Conservation (phyloP, 2,329 filamentous ascomycete genomes). For the Aspergillus sp. region DNA sequence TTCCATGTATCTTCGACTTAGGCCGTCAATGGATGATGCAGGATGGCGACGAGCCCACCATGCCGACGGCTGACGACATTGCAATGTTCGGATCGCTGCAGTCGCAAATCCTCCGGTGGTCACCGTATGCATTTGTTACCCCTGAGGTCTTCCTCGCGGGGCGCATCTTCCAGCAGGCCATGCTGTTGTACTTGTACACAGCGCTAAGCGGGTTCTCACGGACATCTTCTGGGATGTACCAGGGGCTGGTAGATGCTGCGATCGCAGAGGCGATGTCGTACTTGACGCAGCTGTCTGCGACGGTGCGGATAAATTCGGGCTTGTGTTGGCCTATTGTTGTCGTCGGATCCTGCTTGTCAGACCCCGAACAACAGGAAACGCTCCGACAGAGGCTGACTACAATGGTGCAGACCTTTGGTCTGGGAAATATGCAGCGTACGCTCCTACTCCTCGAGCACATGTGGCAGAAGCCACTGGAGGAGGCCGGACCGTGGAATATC, state of each 20-base stretch:
- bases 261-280: constrained; percentile 27
- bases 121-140: constrained; percentile 33
- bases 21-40: constrained; percentile 33
- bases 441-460: constrained; percentile 42
- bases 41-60: constrained; percentile 17
- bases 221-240: constrained; percentile 24
- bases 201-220: constrained; percentile 23
- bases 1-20: constrained; percentile 30
- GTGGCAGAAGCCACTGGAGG: constrained; percentile 36
- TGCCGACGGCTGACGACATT: constrained; percentile 41
- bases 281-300: constrained; percentile 21
- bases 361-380: constrained; percentile 17
- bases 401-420: constrained; percentile 34
- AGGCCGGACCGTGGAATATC: constrained; percentile 44
- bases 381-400: constrained; percentile 28
- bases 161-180: constrained; percentile 45
- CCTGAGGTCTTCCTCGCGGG: constrained; percentile 42
- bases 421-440: constrained; percentile 48
- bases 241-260: constrained; percentile 21
- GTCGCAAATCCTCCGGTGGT: constrained; percentile 41
- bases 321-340: constrained; percentile 34
- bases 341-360: constrained; percentile 25
- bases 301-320: constrained; percentile 32
- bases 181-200: constrained; percentile 43
- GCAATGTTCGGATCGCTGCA: constrained; percentile 45